phyloP scores from a whole-genome alignment of 352 stramenopile species.

The Phytophthora aleatoria region DNA sequence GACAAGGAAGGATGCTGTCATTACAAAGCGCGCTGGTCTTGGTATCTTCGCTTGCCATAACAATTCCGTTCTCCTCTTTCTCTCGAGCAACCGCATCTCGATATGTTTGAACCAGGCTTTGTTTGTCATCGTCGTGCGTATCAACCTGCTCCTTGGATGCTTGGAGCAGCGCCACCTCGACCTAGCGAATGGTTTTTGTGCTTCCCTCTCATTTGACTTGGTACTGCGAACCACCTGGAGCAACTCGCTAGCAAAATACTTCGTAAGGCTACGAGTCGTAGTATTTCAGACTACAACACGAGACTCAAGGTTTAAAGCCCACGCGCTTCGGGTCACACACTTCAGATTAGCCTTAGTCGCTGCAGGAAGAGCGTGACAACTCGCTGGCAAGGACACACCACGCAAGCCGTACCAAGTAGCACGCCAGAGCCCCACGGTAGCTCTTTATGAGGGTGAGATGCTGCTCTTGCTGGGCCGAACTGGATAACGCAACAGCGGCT shows the following conservation, averaged over 20 bases:
- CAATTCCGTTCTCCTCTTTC: not conserved
- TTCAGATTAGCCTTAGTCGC: slow-evolving; percentile 30
- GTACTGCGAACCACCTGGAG: not conserved
- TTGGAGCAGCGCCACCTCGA: slow-evolving; percentile 29
- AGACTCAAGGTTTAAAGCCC: not conserved
- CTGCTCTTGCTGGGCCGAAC: slow-evolving; percentile 1
- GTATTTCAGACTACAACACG: not conserved
- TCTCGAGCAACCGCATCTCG: not conserved
- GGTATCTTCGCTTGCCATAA: too few species aligned
- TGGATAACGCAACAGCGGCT: slow-evolving; percentile 9
- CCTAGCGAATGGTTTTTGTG: slow-evolving; percentile 1
- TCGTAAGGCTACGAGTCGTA: too few species aligned
- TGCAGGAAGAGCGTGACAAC: slow-evolving; percentile 18
- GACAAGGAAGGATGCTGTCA: not conserved
- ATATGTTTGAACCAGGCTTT: not conserved
- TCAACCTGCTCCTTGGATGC: not conserved
- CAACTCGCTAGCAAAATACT: not conserved
- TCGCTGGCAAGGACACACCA: slow-evolving; percentile 2
- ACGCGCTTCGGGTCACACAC: not conserved
- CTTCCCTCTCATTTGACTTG: not conserved
- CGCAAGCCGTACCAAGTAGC: slow-evolving; percentile 7
- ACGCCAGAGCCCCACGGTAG: slow-evolving; percentile 6
- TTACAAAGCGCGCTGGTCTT: slow-evolving; percentile 30
- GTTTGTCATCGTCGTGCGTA: not conserved
- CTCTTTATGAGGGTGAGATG: not conserved